These are phyloP conservation scores for Penicillium brevicompactum DNA, from an alignment of 2,329 filamentous ascomycete genomes.

Conservation along the genomic window DNA sequence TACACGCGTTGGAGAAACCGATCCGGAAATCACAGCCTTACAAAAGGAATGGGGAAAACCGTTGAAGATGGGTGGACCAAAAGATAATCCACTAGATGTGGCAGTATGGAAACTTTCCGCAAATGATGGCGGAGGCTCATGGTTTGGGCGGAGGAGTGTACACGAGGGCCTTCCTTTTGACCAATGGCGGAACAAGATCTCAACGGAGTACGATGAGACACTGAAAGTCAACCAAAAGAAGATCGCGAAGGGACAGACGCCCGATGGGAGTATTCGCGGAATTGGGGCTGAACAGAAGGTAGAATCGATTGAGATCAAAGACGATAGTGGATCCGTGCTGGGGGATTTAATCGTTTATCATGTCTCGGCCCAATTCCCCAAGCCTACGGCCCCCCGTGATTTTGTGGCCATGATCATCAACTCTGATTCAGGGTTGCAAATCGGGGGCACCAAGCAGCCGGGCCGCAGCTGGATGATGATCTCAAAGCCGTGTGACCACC, in stretches of 20 bases:
- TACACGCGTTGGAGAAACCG: slow-evolving; percentile 52
- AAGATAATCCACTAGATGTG: slow-evolving; percentile 75
- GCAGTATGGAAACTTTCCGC: slow-evolving; percentile 76
- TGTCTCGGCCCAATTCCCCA: slow-evolving; percentile 85
- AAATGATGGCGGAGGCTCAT: slow-evolving; percentile 80
- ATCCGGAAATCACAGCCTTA: slow-evolving; percentile 60
- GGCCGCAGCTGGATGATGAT: slow-evolving; percentile 81
- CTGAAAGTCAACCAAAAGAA: slow-evolving; percentile 70
- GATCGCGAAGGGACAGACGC: slow-evolving; percentile 66
- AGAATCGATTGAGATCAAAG: slow-evolving; percentile 63
- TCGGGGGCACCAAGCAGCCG: slow-evolving; percentile 24
- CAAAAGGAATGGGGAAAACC: slow-evolving; percentile 84
- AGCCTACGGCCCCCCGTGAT: slow-evolving; percentile 82
- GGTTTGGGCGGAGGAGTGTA: slow-evolving; percentile 85
- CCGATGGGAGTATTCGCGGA: slow-evolving; percentile 77
- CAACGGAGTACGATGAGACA: slow-evolving; percentile 77
- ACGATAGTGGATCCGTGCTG: slow-evolving; percentile 30
- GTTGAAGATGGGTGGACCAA: slow-evolving; percentile 60
- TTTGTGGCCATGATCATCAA: slow-evolving; percentile 80
- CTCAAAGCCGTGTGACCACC: slow-evolving; percentile 80
- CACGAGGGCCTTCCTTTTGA: slow-evolving; percentile 77
- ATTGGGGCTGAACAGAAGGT: slow-evolving; percentile 79
- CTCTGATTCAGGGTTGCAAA: slow-evolving; percentile 50
- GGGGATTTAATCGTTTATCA: slow-evolving; percentile 66
- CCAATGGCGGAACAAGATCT: slow-evolving; percentile 75